These are phyloP conservation scores for Ceratocystis alfenasii DNA, from an alignment of 2,329 filamentous ascomycete genomes.

Conservation along the genomic window DNA sequence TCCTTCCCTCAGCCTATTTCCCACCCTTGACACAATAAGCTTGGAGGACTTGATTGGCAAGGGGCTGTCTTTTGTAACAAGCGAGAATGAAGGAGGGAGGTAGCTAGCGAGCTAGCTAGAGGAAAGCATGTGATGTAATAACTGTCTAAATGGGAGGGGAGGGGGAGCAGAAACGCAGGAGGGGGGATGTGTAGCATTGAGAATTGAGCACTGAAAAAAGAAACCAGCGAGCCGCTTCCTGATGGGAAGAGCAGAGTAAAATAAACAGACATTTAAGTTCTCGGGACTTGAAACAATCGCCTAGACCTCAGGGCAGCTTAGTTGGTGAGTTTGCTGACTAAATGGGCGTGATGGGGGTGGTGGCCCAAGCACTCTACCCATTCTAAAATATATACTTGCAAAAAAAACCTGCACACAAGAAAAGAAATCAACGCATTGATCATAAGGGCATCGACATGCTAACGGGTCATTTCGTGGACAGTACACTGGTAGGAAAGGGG, in stretches of 20 bases:
- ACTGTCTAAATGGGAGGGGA: neutral
- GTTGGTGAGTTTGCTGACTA: neutral
- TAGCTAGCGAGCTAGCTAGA: neutral
- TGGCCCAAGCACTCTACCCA: neutral
- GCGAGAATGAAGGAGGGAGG: conserved; percentile 8
- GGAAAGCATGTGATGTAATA: neutral
- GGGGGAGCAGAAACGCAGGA: neutral
- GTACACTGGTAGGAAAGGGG: neutral
- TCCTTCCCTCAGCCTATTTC: neutral
- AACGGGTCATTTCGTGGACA: neutral
- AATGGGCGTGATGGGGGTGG: neutral
- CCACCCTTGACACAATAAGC: neutral
- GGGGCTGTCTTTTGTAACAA: neutral
- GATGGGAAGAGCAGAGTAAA: neutral
- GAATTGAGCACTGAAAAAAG: neutral
- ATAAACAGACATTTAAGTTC: neutral
- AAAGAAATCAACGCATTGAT: neutral
- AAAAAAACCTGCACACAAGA: neutral
- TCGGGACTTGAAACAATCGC: neutral
- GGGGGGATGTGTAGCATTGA: neutral
- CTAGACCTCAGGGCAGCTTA: neutral
- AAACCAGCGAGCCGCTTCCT: neutral
- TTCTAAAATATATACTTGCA: neutral
- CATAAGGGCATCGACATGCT: neutral
- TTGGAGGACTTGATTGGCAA: conserved; percentile 4